Evolutionary conservation across 345 rosid genomes (phyloP).

Genomic region (Camelina laxa): DNA sequence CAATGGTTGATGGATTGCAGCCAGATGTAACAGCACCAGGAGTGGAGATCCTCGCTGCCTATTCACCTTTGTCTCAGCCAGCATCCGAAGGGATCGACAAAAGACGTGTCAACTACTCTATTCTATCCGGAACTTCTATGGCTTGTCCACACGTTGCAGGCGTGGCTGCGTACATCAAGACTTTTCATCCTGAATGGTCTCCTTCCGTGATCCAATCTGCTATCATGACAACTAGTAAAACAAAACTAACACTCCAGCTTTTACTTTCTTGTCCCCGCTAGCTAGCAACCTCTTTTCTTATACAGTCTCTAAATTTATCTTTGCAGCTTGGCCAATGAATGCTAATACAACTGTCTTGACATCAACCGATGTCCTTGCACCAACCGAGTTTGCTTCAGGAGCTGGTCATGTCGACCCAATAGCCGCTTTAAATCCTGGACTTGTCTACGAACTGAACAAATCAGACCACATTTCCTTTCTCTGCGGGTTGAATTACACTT

Average conservation of each 20-base stretch:
- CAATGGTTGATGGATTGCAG: constrained; percentile 36
- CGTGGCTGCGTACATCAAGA: constrained; percentile 49
- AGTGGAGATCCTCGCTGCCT: constrained; percentile 52
- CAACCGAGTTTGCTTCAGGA: constrained; percentile 59
- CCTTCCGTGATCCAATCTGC: constrained; percentile 65
- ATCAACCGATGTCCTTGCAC: neutral
- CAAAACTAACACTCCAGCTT: neutral
- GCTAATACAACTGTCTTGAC: neutral
- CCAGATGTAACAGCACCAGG: constrained; percentile 60
- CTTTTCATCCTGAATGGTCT: constrained; percentile 60
- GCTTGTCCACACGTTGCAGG: constrained; percentile 62
- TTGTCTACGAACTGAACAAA: constrained; percentile 42
- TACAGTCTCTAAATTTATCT: neutral
- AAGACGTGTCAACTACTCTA: constrained; percentile 37
- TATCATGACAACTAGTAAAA: constrained; percentile 64
- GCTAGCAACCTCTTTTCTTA: neutral
- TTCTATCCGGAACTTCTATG: constrained; percentile 61
- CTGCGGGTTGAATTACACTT: constrained; percentile 47
- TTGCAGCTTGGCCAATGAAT: constrained; percentile 53
- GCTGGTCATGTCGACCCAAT: constrained; percentile 61
- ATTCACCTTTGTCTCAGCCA: constrained; percentile 31
- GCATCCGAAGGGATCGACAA: neutral
- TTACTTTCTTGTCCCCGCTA: constrained; percentile 3
- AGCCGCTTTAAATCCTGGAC: constrained; percentile 52
- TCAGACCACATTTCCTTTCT: constrained; percentile 54